Evolutionary conservation across 495 filamentous ascomycete genomes (phyloP).

Genomic region (Penicillium paxilli): DNA sequence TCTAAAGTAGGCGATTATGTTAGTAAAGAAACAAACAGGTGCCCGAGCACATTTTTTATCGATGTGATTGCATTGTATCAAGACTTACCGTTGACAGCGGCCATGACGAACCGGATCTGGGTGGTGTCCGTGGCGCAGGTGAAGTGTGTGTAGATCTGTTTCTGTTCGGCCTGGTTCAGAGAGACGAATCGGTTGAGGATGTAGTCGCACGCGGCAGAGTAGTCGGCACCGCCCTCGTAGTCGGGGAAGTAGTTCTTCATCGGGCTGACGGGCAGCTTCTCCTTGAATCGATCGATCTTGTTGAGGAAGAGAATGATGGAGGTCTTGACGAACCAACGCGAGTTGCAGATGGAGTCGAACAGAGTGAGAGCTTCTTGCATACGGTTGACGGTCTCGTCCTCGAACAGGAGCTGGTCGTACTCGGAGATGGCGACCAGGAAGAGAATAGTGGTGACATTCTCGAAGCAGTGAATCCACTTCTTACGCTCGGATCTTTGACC

Average conservation of each 20-base stretch:
- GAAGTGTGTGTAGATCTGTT: constrained; percentile 99
- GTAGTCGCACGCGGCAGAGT: constrained; percentile 91
- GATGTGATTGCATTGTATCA: neutral
- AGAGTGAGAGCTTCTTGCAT: constrained; percentile 99
- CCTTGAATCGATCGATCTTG: constrained; percentile 99
- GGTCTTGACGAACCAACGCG: constrained; percentile 98
- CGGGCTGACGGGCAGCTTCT: constrained; percentile 97
- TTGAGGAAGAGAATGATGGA: constrained; percentile 99
- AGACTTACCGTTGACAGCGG: constrained; percentile 91
- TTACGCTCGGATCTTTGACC: constrained; percentile 98
- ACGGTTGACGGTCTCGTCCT: constrained; percentile 86
- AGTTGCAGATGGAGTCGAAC: constrained; percentile 99
- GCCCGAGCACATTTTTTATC: too few species aligned
- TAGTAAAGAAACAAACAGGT: too few species aligned
- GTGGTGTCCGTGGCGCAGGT: constrained; percentile 98
- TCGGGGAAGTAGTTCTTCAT: constrained; percentile 99
- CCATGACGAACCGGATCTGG: constrained; percentile 99
- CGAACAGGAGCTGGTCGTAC: constrained; percentile 97
- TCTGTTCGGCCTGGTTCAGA: constrained; percentile 96
- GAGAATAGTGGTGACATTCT: constrained; percentile 97
- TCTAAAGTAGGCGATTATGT: constrained; percentile 53
- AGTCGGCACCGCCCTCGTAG: constrained; percentile 93
- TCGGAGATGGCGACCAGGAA: constrained; percentile 99
- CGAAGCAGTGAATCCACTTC: constrained; percentile 99
- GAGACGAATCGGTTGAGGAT: constrained; percentile 97